Base-by-base conservation (phyloP, 2,329 filamentous ascomycete species). In the Pezicula radicicola region DNA sequence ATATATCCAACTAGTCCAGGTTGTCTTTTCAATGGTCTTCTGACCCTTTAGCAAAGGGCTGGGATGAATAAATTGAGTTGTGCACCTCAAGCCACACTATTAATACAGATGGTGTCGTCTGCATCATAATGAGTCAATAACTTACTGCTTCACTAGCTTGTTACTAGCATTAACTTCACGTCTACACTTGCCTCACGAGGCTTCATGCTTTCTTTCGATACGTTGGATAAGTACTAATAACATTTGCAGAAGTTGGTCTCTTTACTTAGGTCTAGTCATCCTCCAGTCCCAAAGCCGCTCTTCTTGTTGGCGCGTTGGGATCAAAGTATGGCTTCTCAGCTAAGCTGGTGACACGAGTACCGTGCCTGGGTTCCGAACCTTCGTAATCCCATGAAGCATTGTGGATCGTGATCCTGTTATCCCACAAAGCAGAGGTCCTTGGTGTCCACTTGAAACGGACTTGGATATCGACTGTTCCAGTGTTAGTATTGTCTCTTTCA, bases 341-440 rank as follows among this genome's bases (percentile, higher is more conserved):
- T 48, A 91, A 68, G 7, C 83, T 75, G 0, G 86, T 90, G 3
- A 91, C 86, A 27, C 88, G 75, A 0, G 86, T 90, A 2, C 87
- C 87, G 64, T 91, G 87, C 37, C 87, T 74, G 0, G 86, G 83
- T 63, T 88, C 75, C 18, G 72, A 75, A 1, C 84, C 84, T 33
- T 80, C 84, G 61, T 89, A 89, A 58, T 90, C 85, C 84, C 85
- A 90, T 60, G 80, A 85, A 0, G 85, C 86, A 55, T 88, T 89
- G 59, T 90, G 85, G 36, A 89, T 89, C 0, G 87, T 88, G 53
- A 88, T 85, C 37, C 83, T 74, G 60, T 89, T 89, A 61, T 89
- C 86, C 86, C 86, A 89, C 3, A 89, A 68, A 0, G 83, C 87
- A 48, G 80, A 85, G 0, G 85, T 87, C 25, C 76, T 69, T 0